Conservation (phyloP, 192 early-diverging fungal genomes). For the Umbelopsis ramanniana region DNA sequence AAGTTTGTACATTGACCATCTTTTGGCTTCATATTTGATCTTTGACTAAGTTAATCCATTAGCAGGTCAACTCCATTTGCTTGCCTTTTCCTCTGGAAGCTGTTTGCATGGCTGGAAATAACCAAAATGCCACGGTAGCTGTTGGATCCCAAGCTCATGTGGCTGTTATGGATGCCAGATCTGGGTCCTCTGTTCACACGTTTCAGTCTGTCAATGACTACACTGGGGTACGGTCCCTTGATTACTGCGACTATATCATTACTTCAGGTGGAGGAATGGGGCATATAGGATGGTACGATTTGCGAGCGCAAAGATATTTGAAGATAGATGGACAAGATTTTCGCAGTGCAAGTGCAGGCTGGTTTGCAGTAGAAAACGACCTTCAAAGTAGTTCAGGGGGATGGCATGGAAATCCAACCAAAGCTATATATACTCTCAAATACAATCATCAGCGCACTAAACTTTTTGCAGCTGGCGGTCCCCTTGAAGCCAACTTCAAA, state of each 20-base stretch:
- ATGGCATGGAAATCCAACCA: conserved; percentile 49
- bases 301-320: conserved; percentile 57
- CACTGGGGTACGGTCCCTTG: conserved; percentile 70
- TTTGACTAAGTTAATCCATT: background rate
- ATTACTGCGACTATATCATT: conserved; percentile 49
- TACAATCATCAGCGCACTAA: conserved; percentile 49
- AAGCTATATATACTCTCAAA: conserved; percentile 65
- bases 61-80: background rate
- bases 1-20: background rate
- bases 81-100: conserved; percentile 27
- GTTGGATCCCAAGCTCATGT: conserved; percentile 49
- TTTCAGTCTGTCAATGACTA: conserved; percentile 66
- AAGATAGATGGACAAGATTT: conserved; percentile 27
- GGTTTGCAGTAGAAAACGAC: conserved; percentile 23
- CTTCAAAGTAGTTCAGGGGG: conserved; percentile 48
- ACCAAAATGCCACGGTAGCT: conserved; percentile 36
- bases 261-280: conserved; percentile 70
- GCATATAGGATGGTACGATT: conserved; percentile 66
- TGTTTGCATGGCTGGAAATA: conserved; percentile 44
- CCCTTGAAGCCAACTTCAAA: conserved; percentile 46
- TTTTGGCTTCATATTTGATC: background rate
- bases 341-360: background rate
- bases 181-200: conserved; percentile 44
- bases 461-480: conserved; percentile 70
- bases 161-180: conserved; percentile 40